Evolutionary conservation across 2,329 filamentous ascomycete species (phyloP), one percentile per base, ranked within the genome.

Genomic region (Curvularia eragrostidis): DNA sequence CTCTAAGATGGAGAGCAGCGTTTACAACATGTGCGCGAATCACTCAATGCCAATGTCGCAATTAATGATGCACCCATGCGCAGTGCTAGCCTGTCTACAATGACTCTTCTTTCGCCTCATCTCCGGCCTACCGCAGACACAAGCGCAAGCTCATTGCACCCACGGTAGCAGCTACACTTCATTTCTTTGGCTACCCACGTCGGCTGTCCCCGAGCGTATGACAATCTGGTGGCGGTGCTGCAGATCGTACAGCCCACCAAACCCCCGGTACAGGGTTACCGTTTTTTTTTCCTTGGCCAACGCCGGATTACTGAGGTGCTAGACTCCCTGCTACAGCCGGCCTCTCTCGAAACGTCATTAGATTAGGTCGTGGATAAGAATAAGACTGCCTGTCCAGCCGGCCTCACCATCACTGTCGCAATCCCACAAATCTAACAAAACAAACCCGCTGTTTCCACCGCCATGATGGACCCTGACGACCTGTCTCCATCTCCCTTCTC

Each of bases 151-250:
- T 46, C 52, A 42, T 47, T 48, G 52, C 56, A 48, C 21, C 48
- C 18, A 15, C 19, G 12, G 48, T 18, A 34, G 12, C 36, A 26
- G 23, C 30, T 36, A 55, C 43, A 19, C 32, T 19, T 30, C 9
- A 1, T 38, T 47, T 58, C 41, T 28, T 38, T 58, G 38, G 32
- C 34, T 54, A 49, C 52, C 44, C 44, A 52, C 48, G 52, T 55
- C 54, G 54, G 46, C 15, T 51, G 36, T 48, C 55, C 26, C 32
- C 21, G 43, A 52, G 48, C 58, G 55, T 47, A 53, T 48, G 43
- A 57, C 32, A 48, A 52, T 32, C 48, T 54, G 48, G 61, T 65
- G 61, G 63, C 56, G 61, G 58, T 59, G 63, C 54, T 62, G 56
- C 55, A 62, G 48, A 53, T 28, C 32, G 46, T 47, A 52, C 39